Conservation (phyloP, 192 early-diverging fungal genomes). For the Irineochytrium annulatum region DNA sequence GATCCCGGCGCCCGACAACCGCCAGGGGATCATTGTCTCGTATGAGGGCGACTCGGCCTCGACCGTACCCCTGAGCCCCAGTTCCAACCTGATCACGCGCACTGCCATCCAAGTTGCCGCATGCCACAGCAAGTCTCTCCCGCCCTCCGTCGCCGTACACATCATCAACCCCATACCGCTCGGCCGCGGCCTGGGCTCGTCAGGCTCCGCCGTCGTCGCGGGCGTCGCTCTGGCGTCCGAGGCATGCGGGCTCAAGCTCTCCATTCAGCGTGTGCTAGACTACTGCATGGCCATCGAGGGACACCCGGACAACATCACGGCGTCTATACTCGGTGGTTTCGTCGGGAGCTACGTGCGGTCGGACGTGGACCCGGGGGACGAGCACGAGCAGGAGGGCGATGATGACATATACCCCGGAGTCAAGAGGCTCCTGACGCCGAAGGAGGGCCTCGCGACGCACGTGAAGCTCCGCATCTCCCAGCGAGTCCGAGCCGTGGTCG, state of each 20-base stretch:
- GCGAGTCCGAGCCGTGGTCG: slow-evolving; percentile 33
- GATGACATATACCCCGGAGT: background rate
- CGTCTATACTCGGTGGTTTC: slow-evolving; percentile 92
- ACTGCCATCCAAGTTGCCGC: slow-evolving; percentile 85
- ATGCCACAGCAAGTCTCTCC: slow-evolving; percentile 59
- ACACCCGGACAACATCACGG: slow-evolving; percentile 97
- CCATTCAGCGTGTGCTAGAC: slow-evolving; percentile 80
- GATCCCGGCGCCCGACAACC: slow-evolving; percentile 13
- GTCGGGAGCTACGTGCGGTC: slow-evolving; percentile 79
- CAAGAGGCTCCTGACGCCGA: slow-evolving; percentile 8
- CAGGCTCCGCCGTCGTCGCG: slow-evolving; percentile 92
- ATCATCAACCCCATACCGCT: slow-evolving; percentile 92
- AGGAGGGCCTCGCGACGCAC: slow-evolving; percentile 25
- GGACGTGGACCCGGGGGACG: background rate
- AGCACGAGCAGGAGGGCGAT: slow-evolving; percentile 5
- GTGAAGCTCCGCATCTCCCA: slow-evolving; percentile 25
- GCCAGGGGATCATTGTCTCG: slow-evolving; percentile 30
- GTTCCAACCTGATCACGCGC: slow-evolving; percentile 85
- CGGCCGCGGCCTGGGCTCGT: slow-evolving; percentile 95
- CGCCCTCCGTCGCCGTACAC: slow-evolving; percentile 61
- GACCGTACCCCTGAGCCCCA: slow-evolving; percentile 76
- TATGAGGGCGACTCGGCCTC: slow-evolving; percentile 61
- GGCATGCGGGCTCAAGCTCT: slow-evolving; percentile 63
- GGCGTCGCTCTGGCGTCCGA: slow-evolving; percentile 82
- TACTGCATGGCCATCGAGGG: slow-evolving; percentile 89